A percentile compares a stretch with the other conserved stretches of the same genome.
phyloP scores from a whole-genome alignment of 2,329 filamentous ascomycete genomes.

The Ascochyta fabae region DNA sequence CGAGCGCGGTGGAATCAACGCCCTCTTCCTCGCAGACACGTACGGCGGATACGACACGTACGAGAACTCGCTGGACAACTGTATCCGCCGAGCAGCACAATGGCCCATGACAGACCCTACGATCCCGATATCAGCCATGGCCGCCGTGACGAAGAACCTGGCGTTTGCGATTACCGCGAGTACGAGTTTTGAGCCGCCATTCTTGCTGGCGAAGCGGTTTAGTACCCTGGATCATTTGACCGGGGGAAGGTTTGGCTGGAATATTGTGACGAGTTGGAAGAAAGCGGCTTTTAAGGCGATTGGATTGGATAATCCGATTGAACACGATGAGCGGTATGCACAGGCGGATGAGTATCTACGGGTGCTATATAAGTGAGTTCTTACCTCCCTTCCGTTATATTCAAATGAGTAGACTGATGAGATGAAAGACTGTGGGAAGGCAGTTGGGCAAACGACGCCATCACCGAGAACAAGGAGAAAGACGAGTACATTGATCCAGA shows the following conservation, averaged over 20 bases:
- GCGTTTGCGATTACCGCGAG: slow-evolving; percentile 68
- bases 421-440: slow-evolving; percentile 58
- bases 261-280: slow-evolving; percentile 70
- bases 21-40: slow-evolving; percentile 70
- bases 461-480: slow-evolving; percentile 59
- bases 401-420: not conserved
- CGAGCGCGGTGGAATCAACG: slow-evolving; percentile 68
- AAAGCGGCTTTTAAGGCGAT: slow-evolving; percentile 69
- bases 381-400: no score
- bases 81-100: slow-evolving; percentile 67
- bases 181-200: slow-evolving; percentile 68
- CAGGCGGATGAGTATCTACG: slow-evolving; percentile 74
- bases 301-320: slow-evolving; percentile 62
- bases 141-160: slow-evolving; percentile 69
- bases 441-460: slow-evolving; percentile 62
- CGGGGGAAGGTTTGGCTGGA: slow-evolving; percentile 67
- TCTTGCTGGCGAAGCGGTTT: slow-evolving; percentile 67
- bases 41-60: slow-evolving; percentile 71
- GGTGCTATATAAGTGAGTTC: slow-evolving; percentile 65
- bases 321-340: slow-evolving; percentile 70
- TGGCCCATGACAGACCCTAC: slow-evolving; percentile 71
- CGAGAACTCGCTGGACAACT: slow-evolving; percentile 64
- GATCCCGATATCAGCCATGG: slow-evolving; percentile 67
- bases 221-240: slow-evolving; percentile 69
- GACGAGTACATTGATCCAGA: slow-evolving; percentile 66